These are phyloP conservation scores for Tetrahymena borealis DNA, from an alignment of 73 alveolate genomes.

Conservation along the genomic window DNA sequence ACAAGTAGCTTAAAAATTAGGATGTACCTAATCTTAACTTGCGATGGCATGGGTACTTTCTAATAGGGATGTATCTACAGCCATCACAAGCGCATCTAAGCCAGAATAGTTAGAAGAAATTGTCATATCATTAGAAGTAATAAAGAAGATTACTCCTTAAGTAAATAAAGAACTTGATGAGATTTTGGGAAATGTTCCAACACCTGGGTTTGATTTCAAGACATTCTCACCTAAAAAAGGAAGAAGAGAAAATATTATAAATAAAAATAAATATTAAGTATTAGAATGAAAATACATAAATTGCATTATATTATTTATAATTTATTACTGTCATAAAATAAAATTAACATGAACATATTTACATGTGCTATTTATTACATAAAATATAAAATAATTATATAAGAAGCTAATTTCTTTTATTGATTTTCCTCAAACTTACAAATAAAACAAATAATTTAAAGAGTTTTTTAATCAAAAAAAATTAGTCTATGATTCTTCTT, in stretches of 20 bases:
- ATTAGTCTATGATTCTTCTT: too few species aligned
- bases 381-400: too few species aligned
- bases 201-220: slow-evolving; percentile 41
- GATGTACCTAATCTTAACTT: slow-evolving; percentile 71
- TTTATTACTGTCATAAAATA: too few species aligned
- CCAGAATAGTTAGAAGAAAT: slow-evolving; percentile 71
- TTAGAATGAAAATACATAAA: not conserved
- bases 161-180: slow-evolving; percentile 60
- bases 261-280: not conserved
- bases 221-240: slow-evolving; percentile 27
- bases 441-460: too few species aligned
- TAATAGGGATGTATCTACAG: slow-evolving; percentile 75
- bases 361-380: too few species aligned
- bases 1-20: slow-evolving; percentile 53
- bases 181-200: slow-evolving; percentile 55
- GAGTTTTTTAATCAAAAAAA: too few species aligned
- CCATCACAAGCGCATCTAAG: slow-evolving; percentile 76
- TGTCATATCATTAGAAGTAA: slow-evolving; percentile 65
- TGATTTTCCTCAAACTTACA: too few species aligned
- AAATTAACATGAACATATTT: too few species aligned
- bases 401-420: too few species aligned
- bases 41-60: slow-evolving; percentile 88
- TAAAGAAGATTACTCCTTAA: slow-evolving; percentile 58
- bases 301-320: too few species aligned
- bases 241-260: slow-evolving; percentile 42